Base-by-base conservation (phyloP, 805 yeast genomes). In the Groenewaldozyma salmanticensis region DNA sequence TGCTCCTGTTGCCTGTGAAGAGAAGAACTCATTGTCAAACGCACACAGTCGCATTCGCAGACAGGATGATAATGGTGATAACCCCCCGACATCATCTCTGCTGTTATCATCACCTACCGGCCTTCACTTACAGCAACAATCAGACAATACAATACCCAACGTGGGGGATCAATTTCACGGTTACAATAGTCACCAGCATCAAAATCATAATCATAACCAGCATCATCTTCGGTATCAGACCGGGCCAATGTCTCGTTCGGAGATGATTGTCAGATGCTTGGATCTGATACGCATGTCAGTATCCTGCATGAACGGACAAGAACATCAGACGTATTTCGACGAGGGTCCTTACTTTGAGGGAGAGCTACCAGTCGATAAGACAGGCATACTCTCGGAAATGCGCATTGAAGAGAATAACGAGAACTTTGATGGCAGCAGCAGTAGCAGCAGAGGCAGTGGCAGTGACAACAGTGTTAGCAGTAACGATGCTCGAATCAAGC, bases 341-440 rank as follows among this genome's bases (percentile, higher is more conserved):
- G 29, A 24, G 13, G 29, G 37, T 5, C 39, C 39, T 19, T 36
- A 13, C 37, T 33, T 13, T 13, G 35, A 24, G 18, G 39, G 39
- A 5, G 39, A 36, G 15, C 18, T 36, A 6, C 39, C 39, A 9
- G 39, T 36, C 18, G 21, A 19, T 17, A 36, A 36, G 33, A 13
- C 15, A 9, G 39, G 39, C 7, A 36, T 36, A n/a, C 39, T 33
- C 6, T 15, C 18, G 19, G 38, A 36, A 11, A 5, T 13, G 9
- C n/a, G 39, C 13, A 21, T 21, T 13, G 37, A 34, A 27, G 31
- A 11, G 31, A 11, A 11, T 11, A n/a, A 27, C 27, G 37, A 13
- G 27, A 34, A 13, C 33, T 27, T 13, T 9, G 34, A 13, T 16
- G 7, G 7, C n/a, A 31, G 16, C 11, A 15, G 16, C 9, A 18